Conservation (phyloP, 2,329 filamentous ascomycete genomes). For the Hypoxylon sp. region DNA sequence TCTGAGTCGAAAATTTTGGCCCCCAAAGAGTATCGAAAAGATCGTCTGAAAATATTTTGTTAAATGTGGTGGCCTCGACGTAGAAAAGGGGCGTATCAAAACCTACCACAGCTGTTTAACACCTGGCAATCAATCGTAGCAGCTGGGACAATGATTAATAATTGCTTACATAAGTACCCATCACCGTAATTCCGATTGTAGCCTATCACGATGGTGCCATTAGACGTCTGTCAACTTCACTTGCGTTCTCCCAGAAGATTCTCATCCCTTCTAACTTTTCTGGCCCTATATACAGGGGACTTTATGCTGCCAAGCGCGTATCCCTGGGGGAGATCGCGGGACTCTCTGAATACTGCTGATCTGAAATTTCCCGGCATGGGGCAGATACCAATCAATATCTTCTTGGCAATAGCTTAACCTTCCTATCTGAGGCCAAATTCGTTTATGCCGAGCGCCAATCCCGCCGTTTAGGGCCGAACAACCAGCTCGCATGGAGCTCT, state of each 20-base stretch:
- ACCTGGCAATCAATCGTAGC: neutral
- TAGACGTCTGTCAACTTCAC: neutral
- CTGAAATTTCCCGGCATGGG: conserved; percentile 27
- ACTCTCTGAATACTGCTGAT: conserved; percentile 20
- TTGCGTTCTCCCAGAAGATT: neutral
- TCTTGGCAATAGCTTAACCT: conserved; percentile 47
- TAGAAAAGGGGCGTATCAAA: neutral
- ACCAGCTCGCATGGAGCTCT: conserved; percentile 14
- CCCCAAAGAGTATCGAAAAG: neutral
- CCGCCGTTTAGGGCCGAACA: conserved; percentile 40
- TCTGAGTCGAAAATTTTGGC: too few relatives aligned
- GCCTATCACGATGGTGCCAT: conserved; percentile 1
- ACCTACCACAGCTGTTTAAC: neutral
- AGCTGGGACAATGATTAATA: neutral
- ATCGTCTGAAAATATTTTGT: neutral
- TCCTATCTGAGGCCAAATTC: conserved; percentile 41
- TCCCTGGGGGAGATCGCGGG: conserved; percentile 26
- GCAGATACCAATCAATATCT: conserved; percentile 38
- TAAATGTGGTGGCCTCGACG: neutral
- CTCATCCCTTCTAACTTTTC: neutral
- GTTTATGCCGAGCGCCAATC: conserved; percentile 34
- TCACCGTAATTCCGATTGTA: neutral
- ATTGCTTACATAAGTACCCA: neutral
- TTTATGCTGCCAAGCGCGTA: conserved; percentile 32
- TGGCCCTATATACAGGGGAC: neutral